phyloP scores from a whole-genome alignment of 768 basidiomycete species.

The Suillus brevipes region DNA sequence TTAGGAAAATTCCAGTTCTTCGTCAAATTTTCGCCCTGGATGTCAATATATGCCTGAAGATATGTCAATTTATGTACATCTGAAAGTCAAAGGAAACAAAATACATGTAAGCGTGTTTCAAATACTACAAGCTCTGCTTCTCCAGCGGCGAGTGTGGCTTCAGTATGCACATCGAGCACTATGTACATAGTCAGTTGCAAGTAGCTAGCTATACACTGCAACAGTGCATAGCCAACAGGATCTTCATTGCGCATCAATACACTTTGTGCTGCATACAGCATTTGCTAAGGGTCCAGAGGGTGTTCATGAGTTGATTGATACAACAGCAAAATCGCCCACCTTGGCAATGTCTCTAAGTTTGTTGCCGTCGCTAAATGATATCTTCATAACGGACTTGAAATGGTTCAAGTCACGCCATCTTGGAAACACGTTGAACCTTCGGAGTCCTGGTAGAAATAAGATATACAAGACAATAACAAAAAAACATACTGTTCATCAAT shows the following conservation, averaged over 20 bases:
- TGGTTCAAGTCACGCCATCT: slow-evolving; percentile 37
- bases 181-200: slow-evolving; percentile 31
- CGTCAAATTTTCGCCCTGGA: not conserved
- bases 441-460: slow-evolving; percentile 1
- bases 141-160: slow-evolving; percentile 24
- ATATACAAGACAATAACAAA: not conserved
- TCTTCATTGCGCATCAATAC: not conserved
- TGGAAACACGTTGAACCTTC: slow-evolving; percentile 31
- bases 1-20: slow-evolving; percentile 8
- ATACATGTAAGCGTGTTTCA: not conserved
- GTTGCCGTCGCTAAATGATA: slow-evolving; percentile 34
- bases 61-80: not conserved
- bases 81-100: not conserved
- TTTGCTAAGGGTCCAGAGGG: not conserved
- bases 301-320: not conserved
- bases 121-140: not conserved
- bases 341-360: slow-evolving; percentile 40
- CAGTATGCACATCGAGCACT: slow-evolving; percentile 32
- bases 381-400: slow-evolving; percentile 26
- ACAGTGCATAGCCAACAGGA: slow-evolving; percentile 22
- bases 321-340: slow-evolving; percentile 16
- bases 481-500: slow-evolving; percentile 15
- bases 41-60: not conserved
- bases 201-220: slow-evolving; percentile 32
- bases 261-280: not conserved